Evolutionary conservation across 352 stramenopile genomes (phyloP).

Genomic region (Phytophthora chlamydospora): DNA sequence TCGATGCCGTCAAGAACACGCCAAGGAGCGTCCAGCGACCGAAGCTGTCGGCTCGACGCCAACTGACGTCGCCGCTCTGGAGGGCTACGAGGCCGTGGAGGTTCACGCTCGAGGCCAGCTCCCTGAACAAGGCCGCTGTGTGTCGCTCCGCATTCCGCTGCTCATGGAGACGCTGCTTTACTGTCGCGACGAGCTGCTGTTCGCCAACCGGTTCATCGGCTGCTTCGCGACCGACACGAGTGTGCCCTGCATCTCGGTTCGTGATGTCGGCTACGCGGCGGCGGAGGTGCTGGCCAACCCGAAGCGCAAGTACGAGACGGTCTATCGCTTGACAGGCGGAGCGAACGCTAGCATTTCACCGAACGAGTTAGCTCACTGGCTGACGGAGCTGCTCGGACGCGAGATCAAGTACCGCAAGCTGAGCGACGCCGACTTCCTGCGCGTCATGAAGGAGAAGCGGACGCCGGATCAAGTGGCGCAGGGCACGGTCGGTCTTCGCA

Average conservation of each 20-base stretch:
- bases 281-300: conserved; percentile 53
- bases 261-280: conserved; percentile 64
- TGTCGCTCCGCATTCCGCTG: conserved; percentile 69
- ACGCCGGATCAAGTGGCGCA: conserved; percentile 51
- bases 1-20: conserved; percentile 29
- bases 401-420: conserved; percentile 64
- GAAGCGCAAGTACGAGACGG: conserved; percentile 53
- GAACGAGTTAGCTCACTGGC: conserved; percentile 41
- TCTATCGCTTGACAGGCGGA: conserved; percentile 60
- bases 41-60: conserved; percentile 28
- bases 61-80: conserved; percentile 21
- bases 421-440: conserved; percentile 44
- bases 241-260: conserved; percentile 72
- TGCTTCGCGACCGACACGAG: conserved; percentile 52
- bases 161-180: conserved; percentile 83
- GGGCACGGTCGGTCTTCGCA: conserved; percentile 60
- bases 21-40: conserved; percentile 17
- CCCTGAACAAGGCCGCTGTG: conserved; percentile 44
- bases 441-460: conserved; percentile 59
- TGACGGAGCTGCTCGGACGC: conserved; percentile 46
- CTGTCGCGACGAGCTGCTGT: conserved; percentile 78
- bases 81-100: conserved; percentile 72
- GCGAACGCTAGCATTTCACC: conserved; percentile 48
- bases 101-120: conserved; percentile 56
- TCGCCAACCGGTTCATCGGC: conserved; percentile 61